Base-by-base conservation (phyloP, 352 stramenopile species). In the Paralagenidium karlingii region DNA sequence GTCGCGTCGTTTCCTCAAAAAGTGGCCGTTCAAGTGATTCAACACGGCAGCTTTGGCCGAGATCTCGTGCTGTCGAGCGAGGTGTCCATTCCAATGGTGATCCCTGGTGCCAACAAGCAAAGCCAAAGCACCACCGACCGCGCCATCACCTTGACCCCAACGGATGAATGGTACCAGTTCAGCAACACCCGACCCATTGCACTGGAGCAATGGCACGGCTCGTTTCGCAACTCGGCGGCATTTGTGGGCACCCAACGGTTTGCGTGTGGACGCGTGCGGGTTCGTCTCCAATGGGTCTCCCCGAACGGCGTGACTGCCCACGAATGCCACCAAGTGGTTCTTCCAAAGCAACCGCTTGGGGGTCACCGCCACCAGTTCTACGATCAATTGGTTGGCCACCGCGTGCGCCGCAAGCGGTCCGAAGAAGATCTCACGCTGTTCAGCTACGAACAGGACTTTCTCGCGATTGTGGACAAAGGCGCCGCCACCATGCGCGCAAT, bases 151-250 rank as follows among this genome's bases (percentile, higher is more conserved):
- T 8, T 36, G 7, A 36, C 19, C 16, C 30, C 30, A 3, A 42
- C 22, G 34, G 16, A 46, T 15, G 75, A 86, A 44, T 80, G 71
- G 71, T 88, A 88, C 40, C 68, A 86, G 34, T 88, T 88, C 43
- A 80, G 68, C 42, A 65, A 53, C 43, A 58, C 58, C 8, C 34
- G 29, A 9, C 18, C 46, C 2, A 81, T 88, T 11, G 22, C 57
- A 6, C 58, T 67, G 0, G 25, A 36, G 3, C 36, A 42, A 1
- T 88, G 71, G 71, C 69, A 82, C 39, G 39, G 34, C 0, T 77
- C 71, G 6, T 82, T 86, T 30, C 53, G 69, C 29, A 68, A 82
- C 34, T 58, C 61, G n/a, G 45, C 63, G 22, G 22, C 56, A 6
- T 74, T 79, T 25, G 38, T 49, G 2, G 61, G 55, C n/a, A 43